phyloP scores from a whole-genome alignment of 1,284 basidiomycete genomes.

The Ustanciosporium gigantosporum region DNA sequence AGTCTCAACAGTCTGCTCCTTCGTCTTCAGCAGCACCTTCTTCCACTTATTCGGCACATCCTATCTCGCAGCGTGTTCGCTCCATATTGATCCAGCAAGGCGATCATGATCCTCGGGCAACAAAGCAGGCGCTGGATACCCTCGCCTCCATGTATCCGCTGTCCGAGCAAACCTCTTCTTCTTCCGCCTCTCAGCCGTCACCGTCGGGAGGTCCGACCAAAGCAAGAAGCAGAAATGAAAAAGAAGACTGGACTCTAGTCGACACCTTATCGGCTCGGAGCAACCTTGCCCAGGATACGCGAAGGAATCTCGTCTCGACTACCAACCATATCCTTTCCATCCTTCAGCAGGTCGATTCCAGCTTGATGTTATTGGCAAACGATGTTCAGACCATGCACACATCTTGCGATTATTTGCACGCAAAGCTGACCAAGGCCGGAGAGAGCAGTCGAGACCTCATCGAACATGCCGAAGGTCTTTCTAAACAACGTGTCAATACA shows the following conservation, averaged over 20 bases:
- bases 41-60: constrained; percentile 6
- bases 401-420: constrained; percentile 26
- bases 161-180: no score
- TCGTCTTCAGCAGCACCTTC: no score
- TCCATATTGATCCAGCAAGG: constrained; percentile 14
- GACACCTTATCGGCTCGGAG: constrained; percentile 69
- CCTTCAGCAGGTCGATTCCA: constrained; percentile 83
- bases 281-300: constrained; percentile 80
- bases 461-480: constrained; percentile 33
- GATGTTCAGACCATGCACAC: constrained; percentile 23
- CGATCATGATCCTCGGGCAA: constrained; percentile 6
- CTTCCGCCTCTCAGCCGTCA: no score
- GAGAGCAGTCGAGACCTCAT: constrained; percentile 33
- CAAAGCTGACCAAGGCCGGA: constrained; percentile 11
- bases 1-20: no score
- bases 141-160: constrained; percentile 24
- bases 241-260: constrained; percentile 5
- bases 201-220: background rate
- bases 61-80: constrained; percentile 15
- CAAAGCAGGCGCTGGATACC: constrained; percentile 17
- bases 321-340: constrained; percentile 79
- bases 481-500: constrained; percentile 13
- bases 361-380: constrained; percentile 23
- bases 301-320: constrained; percentile 75
- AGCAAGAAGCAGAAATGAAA: no score